These are phyloP conservation scores for Sphagnum contortum DNA, from an alignment of 225 moss, liverwort and hornwort genomes.

Conservation along the genomic window DNA sequence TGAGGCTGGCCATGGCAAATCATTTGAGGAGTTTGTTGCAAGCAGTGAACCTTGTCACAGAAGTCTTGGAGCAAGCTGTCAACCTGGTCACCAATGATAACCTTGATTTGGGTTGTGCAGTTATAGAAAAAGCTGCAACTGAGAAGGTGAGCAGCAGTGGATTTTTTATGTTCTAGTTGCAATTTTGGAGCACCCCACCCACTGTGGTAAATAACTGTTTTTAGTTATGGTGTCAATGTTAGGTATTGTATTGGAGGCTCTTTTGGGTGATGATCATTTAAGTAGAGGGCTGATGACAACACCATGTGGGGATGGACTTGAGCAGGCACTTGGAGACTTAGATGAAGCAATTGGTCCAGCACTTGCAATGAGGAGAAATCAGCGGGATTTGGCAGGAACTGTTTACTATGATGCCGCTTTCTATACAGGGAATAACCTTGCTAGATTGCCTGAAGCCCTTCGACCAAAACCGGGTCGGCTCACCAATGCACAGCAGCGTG, in stretches of 20 bases:
- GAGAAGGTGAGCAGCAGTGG: constrained; percentile 50
- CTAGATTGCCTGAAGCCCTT: constrained; percentile 66
- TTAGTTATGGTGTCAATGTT: no score
- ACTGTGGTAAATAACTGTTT: no score
- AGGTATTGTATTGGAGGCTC: no score
- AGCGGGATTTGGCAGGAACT: constrained; percentile 50
- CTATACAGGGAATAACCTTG: constrained; percentile 56
- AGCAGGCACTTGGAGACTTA: constrained; percentile 72
- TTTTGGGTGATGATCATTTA: no score
- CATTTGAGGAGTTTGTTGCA: constrained; percentile 63
- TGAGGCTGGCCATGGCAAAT: constrained; percentile 90
- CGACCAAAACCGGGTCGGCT: constrained; percentile 72
- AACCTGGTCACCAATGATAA: constrained; percentile 94
- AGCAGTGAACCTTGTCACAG: constrained; percentile 42
- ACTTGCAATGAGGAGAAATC: constrained; percentile 49
- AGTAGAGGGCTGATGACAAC: no score
- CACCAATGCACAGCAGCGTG: constrained; percentile 68
- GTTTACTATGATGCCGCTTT: constrained; percentile 55
- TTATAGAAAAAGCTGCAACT: constrained; percentile 93
- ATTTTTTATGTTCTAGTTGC: no score
- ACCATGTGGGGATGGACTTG: no score
- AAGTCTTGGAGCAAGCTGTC: constrained; percentile 81
- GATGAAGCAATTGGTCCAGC: constrained; percentile 80
- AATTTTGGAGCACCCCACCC: no score
- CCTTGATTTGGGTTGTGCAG: constrained; percentile 89